Conservation (phyloP, 306 rosid species). For the Corylus heterophylla region DNA sequence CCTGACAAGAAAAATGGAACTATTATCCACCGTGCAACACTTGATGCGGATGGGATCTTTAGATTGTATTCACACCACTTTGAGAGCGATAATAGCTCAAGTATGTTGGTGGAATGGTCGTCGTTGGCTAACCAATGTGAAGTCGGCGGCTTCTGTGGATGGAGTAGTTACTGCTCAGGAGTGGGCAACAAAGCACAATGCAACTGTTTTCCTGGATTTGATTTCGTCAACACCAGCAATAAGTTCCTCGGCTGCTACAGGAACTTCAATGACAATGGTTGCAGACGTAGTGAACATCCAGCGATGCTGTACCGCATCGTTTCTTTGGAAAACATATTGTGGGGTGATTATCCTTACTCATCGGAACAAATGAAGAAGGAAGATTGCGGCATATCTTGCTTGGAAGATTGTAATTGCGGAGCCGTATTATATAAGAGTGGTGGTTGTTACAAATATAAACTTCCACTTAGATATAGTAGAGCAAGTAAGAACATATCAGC, state of each 20-base stretch:
- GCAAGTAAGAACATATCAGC: neutral
- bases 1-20: neutral
- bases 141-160: constrained; percentile 11
- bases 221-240: neutral
- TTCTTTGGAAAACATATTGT: too few species aligned
- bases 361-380: too few species aligned
- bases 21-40: constrained; percentile 1
- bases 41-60: constrained; percentile 2
- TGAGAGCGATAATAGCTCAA: too few species aligned
- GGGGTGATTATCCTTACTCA: too few species aligned
- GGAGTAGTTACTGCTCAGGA: neutral
- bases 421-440: too few species aligned
- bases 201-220: neutral
- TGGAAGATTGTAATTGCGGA: too few species aligned
- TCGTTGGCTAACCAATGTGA: too few species aligned
- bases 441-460: too few species aligned
- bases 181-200: neutral
- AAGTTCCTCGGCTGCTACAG: constrained; percentile 3
- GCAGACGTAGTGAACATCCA: neutral
- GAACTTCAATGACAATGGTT: neutral
- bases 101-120: too few species aligned
- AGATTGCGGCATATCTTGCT: too few species aligned
- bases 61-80: constrained; percentile 3
- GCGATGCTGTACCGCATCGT: fast-evolving
- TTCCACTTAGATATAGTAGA: neutral